These are phyloP conservation scores for Paralagenidium karlingii DNA, from an alignment of 352 stramenopile genomes.

Conservation along the genomic window DNA sequence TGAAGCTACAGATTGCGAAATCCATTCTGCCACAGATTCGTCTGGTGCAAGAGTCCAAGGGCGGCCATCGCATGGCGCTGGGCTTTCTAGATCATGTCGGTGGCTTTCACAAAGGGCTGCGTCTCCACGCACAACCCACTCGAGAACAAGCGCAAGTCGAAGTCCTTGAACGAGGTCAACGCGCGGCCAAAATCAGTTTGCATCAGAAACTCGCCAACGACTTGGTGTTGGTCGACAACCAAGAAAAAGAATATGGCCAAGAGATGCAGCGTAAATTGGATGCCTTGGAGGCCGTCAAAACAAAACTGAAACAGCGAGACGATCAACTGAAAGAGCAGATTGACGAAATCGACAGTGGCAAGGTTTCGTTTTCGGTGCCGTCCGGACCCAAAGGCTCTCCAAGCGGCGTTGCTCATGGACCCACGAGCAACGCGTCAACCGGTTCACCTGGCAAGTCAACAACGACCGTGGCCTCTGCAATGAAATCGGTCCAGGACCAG, in stretches of 20 bases:
- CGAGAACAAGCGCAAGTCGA: conserved; percentile 12
- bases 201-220: no score
- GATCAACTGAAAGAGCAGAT: conserved; percentile 22
- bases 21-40: conserved; percentile 18
- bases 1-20: conserved; percentile 26
- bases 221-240: no score
- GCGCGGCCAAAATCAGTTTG: no score
- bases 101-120: conserved; percentile 11
- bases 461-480: no score
- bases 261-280: conserved; percentile 6
- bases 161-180: conserved; percentile 24
- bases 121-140: conserved; percentile 5
- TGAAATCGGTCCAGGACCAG: conserved; percentile 4
- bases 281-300: conserved; percentile 9
- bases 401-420: background rate
- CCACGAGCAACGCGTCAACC: no score
- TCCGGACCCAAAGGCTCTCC: conserved; percentile 6
- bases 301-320: conserved; percentile 14
- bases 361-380: no score
- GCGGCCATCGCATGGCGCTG: conserved; percentile 19
- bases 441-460: no score
- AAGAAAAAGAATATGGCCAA: no score
- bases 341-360: conserved; percentile 45
- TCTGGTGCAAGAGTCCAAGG: no score
- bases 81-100: conserved; percentile 13